Conservation (phyloP, 2,329 filamentous ascomycete genomes). For the Botrytis hyacinthi region DNA sequence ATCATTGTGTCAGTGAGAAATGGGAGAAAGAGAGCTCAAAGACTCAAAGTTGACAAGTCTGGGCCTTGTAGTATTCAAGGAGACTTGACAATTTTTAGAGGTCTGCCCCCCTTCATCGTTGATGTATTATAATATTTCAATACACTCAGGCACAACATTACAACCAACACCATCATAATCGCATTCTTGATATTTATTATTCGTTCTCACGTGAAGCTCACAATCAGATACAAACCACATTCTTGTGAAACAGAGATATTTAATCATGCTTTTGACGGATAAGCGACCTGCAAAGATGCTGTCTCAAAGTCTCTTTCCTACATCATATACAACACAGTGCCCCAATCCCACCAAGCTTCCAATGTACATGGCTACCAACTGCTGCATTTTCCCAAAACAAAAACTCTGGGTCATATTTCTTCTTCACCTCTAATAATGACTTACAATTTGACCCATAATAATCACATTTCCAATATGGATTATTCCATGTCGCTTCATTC, state of each 20-base stretch:
- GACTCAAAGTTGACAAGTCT: neutral
- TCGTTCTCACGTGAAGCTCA: neutral
- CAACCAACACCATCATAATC: neutral
- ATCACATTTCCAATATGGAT: neutral
- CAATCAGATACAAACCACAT: neutral
- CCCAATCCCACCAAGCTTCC: neutral
- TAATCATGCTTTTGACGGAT: neutral
- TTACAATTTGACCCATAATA: neutral
- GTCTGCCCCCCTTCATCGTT: neutral
- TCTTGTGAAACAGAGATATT: neutral
- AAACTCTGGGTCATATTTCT: neutral
- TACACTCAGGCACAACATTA: neutral
- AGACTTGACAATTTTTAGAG: neutral
- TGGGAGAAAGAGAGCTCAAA: neutral
- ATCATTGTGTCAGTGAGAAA: neutral
- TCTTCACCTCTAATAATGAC: neutral
- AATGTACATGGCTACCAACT: neutral
- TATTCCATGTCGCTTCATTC: slow-evolving; percentile 3
- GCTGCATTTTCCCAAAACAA: neutral
- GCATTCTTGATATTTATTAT: neutral
- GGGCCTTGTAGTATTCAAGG: neutral
- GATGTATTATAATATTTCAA: neutral
- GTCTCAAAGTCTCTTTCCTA: neutral
- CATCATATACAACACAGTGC: slow-evolving; percentile 1
- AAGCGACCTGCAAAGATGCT: neutral